Evolutionary conservation across 306 rosid species (phyloP).

Genomic region (Citrullus colocynthis): DNA sequence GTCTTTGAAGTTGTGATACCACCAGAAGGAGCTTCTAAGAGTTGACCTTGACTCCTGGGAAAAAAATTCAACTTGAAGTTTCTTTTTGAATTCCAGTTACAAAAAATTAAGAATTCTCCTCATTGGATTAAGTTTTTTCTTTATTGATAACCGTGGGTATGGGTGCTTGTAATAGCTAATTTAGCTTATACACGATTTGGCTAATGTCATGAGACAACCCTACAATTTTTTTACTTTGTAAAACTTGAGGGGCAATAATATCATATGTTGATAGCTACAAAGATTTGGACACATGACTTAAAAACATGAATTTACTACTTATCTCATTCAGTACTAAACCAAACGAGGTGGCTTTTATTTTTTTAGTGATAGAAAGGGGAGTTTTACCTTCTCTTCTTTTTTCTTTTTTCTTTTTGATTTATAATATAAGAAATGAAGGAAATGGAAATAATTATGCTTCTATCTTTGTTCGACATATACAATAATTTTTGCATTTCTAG

Average conservation of each 20-base stretch:
- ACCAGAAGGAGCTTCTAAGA: not conserved
- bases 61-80: not conserved
- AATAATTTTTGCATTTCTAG: conserved; percentile 26
- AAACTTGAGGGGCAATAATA: no score
- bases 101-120: not conserved
- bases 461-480: conserved; percentile 16
- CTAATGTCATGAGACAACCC: not conserved
- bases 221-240: no score
- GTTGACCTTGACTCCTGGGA: not conserved
- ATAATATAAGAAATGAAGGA: not conserved
- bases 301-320: not conserved
- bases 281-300: not conserved
- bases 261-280: not conserved
- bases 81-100: not conserved
- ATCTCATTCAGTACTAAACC: not conserved
- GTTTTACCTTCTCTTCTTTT: not conserved
- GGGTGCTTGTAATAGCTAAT: not conserved
- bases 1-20: not conserved
- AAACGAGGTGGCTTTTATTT: not conserved
- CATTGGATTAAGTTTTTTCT: not conserved
- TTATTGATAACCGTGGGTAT: not conserved
- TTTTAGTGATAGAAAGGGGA: not conserved
- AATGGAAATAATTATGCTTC: not conserved
- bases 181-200: not conserved
- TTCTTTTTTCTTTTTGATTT: no score